These are phyloP conservation scores for Talaromyces sp. DNA, from an alignment of 2,329 filamentous ascomycete genomes.

Conservation along the genomic window DNA sequence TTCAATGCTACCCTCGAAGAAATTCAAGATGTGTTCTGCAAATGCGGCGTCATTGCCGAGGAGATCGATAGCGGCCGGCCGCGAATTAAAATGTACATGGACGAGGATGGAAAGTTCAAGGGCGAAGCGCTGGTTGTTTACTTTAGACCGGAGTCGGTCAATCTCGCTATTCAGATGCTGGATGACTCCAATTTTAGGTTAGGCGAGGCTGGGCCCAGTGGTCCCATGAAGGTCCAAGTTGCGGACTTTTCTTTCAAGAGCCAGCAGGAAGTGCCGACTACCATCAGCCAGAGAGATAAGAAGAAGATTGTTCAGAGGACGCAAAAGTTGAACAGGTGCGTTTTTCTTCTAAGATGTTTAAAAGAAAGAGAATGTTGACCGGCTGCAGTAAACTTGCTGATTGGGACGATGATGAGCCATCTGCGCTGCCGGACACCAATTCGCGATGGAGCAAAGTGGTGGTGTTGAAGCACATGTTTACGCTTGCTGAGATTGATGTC, in stretches of 20 bases:
- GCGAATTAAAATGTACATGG: constrained; percentile 87
- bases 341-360: background rate
- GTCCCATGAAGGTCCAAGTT: constrained; percentile 71
- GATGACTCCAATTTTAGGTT: constrained; percentile 64
- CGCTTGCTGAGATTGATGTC: constrained; percentile 68
- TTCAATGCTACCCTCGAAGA: constrained; percentile 72
- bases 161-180: constrained; percentile 53
- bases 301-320: constrained; percentile 88
- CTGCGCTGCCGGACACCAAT: constrained; percentile 49
- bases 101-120: constrained; percentile 79
- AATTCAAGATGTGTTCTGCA: constrained; percentile 77
- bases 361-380: constrained; percentile 13
- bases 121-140: constrained; percentile 91
- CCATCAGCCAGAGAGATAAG: constrained; percentile 61
- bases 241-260: constrained; percentile 92
- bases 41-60: constrained; percentile 87
- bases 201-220: constrained; percentile 45
- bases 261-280: constrained; percentile 58
- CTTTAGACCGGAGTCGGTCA: constrained; percentile 90
- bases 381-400: constrained; percentile 71
- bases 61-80: constrained; percentile 83
- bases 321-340: constrained; percentile 69
- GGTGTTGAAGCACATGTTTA: constrained; percentile 91
- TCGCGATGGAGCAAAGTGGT: constrained; percentile 71
- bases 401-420: constrained; percentile 86